Conservation (phyloP, 2,329 filamentous ascomycete genomes). For the Colletotrichum sp. region DNA sequence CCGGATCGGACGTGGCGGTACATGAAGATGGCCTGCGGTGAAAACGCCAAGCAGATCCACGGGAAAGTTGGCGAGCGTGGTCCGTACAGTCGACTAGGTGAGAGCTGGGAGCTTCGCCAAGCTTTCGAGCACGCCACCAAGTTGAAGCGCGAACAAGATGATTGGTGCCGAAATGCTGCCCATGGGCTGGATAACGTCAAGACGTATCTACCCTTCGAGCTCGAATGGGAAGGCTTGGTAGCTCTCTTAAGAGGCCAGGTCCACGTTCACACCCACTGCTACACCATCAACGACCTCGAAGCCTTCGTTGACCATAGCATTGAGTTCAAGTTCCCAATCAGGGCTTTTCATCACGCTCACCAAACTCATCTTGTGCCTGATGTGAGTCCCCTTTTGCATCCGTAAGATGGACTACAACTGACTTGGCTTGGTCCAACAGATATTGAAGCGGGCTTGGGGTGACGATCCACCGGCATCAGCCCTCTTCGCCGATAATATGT, state of each 20-base stretch:
- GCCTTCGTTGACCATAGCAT: conserved; percentile 73
- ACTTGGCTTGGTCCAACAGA: conserved; percentile 30
- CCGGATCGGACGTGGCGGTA: conserved; percentile 70
- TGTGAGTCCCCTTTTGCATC: conserved; percentile 33
- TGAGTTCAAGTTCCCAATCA: conserved; percentile 71
- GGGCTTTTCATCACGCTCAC: conserved; percentile 74
- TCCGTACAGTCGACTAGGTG: conserved; percentile 67
- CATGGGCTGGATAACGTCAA: conserved; percentile 54
- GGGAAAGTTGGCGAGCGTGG: conserved; percentile 59
- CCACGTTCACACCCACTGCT: conserved; percentile 74
- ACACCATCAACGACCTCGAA: conserved; percentile 72
- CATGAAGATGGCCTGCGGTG: conserved; percentile 80
- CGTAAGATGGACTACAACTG: background rate
- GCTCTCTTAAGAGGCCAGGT: conserved; percentile 72
- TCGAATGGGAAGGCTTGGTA: conserved; percentile 67
- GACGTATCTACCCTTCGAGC: conserved; percentile 64
- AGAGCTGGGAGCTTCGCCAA: conserved; percentile 72
- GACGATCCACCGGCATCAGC: conserved; percentile 58
- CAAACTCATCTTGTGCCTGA: conserved; percentile 71
- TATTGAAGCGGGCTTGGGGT: conserved; percentile 62
- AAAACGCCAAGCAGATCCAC: conserved; percentile 70
- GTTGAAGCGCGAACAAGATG: conserved; percentile 65
- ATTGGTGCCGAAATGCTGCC: conserved; percentile 68
- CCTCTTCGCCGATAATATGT: conserved; percentile 77
- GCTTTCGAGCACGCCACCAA: conserved; percentile 67